Conservation (phyloP, 306 rosid genomes). For the Amphicarpaea edgeworthii region DNA sequence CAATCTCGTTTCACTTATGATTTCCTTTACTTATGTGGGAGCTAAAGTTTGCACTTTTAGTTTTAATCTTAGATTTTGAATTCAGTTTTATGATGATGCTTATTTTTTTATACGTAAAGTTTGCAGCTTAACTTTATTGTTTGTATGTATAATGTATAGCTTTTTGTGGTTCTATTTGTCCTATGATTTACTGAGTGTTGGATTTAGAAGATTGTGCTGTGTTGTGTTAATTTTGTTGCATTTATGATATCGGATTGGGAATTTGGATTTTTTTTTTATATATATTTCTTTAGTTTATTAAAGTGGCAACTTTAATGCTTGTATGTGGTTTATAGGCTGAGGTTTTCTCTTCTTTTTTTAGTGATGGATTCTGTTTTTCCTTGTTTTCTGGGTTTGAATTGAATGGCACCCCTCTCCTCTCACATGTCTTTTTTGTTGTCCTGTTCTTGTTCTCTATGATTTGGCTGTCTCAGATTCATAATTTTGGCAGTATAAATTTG, state of each 20-base stretch:
- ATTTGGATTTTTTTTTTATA: not conserved
- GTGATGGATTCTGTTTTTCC: constrained; percentile 31
- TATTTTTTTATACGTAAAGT: not conserved
- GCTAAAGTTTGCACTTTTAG: not conserved
- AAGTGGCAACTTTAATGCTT: constrained; percentile 10
- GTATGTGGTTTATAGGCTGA: constrained; percentile 18
- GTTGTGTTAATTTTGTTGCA: constrained; percentile 22
- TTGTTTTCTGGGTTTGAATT: constrained; percentile 32
- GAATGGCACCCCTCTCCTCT: constrained; percentile 29
- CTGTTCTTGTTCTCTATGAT: constrained; percentile 53
- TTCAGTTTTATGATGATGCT: not conserved
- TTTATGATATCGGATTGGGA: constrained; percentile 22
- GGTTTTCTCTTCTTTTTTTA: constrained; percentile 29
- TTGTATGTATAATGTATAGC: not conserved
- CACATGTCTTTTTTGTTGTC: constrained; percentile 43
- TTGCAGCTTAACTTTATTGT: constrained; percentile 6
- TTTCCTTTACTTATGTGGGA: constrained; percentile 24
- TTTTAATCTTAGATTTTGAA: not conserved
- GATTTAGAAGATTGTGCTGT: constrained; percentile 13
- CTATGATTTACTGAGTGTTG: constrained; percentile 12
- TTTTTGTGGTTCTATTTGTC: constrained; percentile 23
- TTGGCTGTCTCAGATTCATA: constrained; percentile 79
- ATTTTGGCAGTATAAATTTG: constrained; percentile 96
- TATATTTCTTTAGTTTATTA: not conserved
- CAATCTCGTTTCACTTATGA: constrained; percentile 4